phyloP scores from a whole-genome alignment of 345 rosid genomes.

The Garcia nutans region DNA sequence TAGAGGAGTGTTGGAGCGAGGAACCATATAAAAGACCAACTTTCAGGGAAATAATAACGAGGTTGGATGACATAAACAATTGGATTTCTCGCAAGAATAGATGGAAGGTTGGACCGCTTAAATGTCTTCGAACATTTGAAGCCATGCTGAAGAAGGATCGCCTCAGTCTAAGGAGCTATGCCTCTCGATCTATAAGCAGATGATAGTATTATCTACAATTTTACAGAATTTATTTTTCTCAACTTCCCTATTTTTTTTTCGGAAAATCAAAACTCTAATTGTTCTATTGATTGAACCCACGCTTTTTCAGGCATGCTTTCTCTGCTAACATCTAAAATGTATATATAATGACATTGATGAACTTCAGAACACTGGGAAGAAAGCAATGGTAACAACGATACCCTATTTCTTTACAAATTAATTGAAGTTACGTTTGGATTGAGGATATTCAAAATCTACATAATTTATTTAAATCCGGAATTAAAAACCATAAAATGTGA shows the following conservation, averaged over 20 bases:
- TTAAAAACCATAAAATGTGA: no score
- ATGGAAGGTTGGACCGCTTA: constrained; percentile 65
- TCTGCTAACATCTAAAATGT: no score
- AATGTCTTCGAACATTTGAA: constrained; percentile 47
- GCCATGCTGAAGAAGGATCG: constrained; percentile 45
- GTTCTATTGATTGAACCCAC: no score
- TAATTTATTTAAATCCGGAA: no score
- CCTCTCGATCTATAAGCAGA: constrained; percentile 50
- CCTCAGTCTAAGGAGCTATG: constrained; percentile 51
- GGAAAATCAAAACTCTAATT: neutral
- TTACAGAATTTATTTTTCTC: neutral
- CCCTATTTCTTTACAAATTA: no score
- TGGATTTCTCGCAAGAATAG: constrained; percentile 39
- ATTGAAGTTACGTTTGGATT: no score
- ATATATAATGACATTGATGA: neutral
- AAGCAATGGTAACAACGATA: neutral
- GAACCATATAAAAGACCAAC: constrained; percentile 68
- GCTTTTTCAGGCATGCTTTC: no score
- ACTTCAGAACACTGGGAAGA: neutral
- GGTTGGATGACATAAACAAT: constrained; percentile 47
- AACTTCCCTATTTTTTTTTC: no score
- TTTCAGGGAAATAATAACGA: constrained; percentile 55
- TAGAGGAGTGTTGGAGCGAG: constrained; percentile 69
- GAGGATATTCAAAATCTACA: no score
- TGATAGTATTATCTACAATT: constrained; percentile 14